Conservation (phyloP, 352 stramenopile genomes). For the Globisporangium nunn region DNA sequence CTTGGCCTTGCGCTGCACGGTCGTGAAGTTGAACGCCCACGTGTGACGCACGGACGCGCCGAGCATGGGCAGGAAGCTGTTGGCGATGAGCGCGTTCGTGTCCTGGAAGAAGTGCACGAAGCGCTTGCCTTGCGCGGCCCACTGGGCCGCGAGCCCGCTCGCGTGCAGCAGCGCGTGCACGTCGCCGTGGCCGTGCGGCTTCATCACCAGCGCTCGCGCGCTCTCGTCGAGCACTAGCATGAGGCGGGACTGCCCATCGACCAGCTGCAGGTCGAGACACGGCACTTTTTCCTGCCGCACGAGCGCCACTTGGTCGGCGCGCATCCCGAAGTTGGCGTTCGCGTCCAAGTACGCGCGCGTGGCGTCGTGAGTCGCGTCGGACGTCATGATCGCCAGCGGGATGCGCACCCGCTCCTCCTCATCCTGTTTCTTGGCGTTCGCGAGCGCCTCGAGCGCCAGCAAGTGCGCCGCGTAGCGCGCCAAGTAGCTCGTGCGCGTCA, state of each 20-base stretch:
- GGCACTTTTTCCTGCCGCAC: constrained; percentile 98
- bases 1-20: constrained; percentile 90
- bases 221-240: constrained; percentile 58
- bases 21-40: constrained; percentile 92
- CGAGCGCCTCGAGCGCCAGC: constrained; percentile 78
- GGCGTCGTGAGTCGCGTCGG: constrained; percentile 90
- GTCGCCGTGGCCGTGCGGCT: constrained; percentile 98
- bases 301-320: constrained; percentile 87
- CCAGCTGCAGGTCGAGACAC: constrained; percentile 33
- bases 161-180: constrained; percentile 92
- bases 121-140: constrained; percentile 78
- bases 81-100: constrained; percentile 95
- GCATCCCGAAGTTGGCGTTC: constrained; percentile 94
- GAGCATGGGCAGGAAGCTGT: constrained; percentile 85
- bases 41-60: constrained; percentile 80
- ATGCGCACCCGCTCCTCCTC: constrained; percentile 30
- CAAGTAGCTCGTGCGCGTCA: constrained; percentile 89
- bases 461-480: constrained; percentile 93
- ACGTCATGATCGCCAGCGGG: constrained; percentile 97
- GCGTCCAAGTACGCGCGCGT: constrained; percentile 87
- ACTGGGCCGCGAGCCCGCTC: constrained; percentile 62
- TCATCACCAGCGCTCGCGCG: constrained; percentile 67
- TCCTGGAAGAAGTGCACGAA: constrained; percentile 95
- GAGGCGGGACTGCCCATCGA: constrained; percentile 14
- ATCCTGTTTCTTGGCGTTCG: constrained; percentile 6